These are phyloP conservation scores for Gonium pectorale DNA, from an alignment of 139 green algal genomes.

Conservation along the genomic window DNA sequence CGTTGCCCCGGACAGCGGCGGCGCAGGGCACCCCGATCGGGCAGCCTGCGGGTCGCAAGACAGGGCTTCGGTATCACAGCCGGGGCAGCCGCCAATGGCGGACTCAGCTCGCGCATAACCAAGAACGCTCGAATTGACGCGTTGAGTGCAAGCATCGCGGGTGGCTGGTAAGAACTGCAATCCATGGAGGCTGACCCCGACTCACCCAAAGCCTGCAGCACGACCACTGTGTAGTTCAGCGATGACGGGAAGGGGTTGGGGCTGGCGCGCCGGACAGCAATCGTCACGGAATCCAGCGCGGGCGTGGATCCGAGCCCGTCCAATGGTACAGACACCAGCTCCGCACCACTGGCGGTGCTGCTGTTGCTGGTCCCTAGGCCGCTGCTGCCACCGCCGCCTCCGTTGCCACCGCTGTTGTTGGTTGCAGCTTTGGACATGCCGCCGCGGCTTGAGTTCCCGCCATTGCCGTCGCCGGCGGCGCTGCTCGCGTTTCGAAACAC, in stretches of 20 bases:
- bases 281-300: background rate
- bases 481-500: background rate
- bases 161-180: background rate
- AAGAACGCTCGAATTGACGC: background rate
- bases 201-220: conserved; percentile 1
- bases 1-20: background rate
- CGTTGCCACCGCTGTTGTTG: background rate
- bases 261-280: conserved; percentile 6
- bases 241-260: conserved; percentile 1
- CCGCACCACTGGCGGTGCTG: background rate
- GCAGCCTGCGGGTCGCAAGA: background rate
- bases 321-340: background rate
- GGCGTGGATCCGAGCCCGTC: background rate
- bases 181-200: background rate
- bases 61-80: background rate
- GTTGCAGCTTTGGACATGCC: too few relatives aligned
- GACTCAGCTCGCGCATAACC: background rate
- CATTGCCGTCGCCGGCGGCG: background rate
- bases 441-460: too few relatives aligned
- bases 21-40: background rate
- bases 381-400: background rate
- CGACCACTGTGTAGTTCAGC: background rate
- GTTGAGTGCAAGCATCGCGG: background rate
- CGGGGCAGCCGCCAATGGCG: background rate
- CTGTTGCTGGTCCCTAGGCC: background rate